These are phyloP conservation scores for Waltergamsia citrina DNA, from an alignment of 2,329 filamentous ascomycete genomes.

Conservation along the genomic window DNA sequence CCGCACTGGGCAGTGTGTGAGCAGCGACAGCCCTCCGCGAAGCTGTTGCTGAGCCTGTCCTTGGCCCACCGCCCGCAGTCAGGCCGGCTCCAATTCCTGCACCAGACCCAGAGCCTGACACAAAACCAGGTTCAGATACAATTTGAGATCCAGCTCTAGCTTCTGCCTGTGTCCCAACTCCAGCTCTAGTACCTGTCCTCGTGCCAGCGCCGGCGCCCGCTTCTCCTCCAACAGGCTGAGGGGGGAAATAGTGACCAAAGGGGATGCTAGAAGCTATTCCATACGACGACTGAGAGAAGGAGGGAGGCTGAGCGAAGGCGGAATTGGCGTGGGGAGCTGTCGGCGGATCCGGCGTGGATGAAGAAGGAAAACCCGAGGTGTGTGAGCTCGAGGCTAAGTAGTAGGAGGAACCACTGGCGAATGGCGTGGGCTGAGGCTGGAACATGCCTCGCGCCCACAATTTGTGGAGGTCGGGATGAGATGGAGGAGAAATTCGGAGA, in stretches of 20 bases:
- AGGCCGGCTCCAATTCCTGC: slow-evolving; percentile 1
- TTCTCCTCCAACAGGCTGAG: background rate
- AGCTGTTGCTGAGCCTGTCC: background rate
- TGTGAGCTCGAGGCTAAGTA: slow-evolving; percentile 19
- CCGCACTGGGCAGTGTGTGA: background rate
- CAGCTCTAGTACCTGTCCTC: background rate
- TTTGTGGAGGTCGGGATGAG: slow-evolving; percentile 3
- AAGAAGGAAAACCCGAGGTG: slow-evolving; percentile 8
- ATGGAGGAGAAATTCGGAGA: slow-evolving; percentile 8
- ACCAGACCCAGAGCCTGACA: no score
- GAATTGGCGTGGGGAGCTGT: slow-evolving; percentile 5
- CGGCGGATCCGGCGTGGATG: slow-evolving; percentile 5
- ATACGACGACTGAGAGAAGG: background rate
- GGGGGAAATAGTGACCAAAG: slow-evolving; percentile 1
- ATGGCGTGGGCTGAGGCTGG: slow-evolving; percentile 42
- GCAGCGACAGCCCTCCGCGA: background rate
- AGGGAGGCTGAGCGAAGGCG: background rate
- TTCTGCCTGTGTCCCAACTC: background rate
- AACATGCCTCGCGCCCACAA: slow-evolving; percentile 35
- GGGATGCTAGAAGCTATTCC: background rate
- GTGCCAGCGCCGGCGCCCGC: background rate
- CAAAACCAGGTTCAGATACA: no score
- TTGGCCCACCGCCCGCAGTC: background rate
- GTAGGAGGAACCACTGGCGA: slow-evolving; percentile 29
- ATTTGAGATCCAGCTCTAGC: slow-evolving; percentile 2